Conservation (phyloP, 768 basidiomycete species). For the Suillus luteus region DNA sequence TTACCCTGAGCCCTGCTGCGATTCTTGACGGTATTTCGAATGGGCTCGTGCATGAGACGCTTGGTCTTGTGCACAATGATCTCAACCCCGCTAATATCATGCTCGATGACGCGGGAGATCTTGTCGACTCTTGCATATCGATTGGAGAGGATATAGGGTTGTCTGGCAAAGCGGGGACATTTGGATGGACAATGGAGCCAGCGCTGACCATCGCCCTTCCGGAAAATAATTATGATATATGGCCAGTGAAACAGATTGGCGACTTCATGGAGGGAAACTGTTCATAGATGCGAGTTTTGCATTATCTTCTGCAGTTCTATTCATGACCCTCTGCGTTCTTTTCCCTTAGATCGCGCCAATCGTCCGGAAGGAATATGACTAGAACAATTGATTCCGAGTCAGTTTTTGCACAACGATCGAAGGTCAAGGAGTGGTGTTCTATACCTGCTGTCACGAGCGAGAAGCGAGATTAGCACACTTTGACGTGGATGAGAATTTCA, state of each 20-base stretch:
- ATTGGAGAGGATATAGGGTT: not conserved
- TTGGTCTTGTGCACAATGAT: constrained; percentile 32
- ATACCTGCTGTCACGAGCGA: not conserved
- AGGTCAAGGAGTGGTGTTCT: not conserved
- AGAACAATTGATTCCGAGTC: not conserved
- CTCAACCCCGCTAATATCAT: constrained; percentile 30
- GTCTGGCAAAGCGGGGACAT: not conserved
- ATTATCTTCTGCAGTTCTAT: not conserved
- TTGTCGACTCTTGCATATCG: constrained; percentile 17
- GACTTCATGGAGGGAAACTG: not conserved
- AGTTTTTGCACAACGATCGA: not conserved
- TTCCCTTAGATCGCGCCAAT: not conserved
- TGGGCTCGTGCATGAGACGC: constrained; percentile 27
- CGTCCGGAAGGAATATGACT: not conserved
- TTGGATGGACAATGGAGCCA: not conserved
- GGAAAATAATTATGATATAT: not conserved
- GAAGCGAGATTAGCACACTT: not conserved
- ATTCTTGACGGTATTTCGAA: constrained; percentile 18
- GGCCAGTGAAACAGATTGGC: not conserved
- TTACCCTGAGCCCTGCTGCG: not conserved
- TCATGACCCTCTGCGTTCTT: not conserved
- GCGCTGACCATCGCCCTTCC: not conserved
- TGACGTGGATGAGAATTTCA: too few relatives aligned
- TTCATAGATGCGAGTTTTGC: not conserved
- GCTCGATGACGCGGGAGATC: constrained; percentile 22